Base-by-base conservation (phyloP, 2,329 filamentous ascomycete species). In the Scleromitrula shiraiana region DNA sequence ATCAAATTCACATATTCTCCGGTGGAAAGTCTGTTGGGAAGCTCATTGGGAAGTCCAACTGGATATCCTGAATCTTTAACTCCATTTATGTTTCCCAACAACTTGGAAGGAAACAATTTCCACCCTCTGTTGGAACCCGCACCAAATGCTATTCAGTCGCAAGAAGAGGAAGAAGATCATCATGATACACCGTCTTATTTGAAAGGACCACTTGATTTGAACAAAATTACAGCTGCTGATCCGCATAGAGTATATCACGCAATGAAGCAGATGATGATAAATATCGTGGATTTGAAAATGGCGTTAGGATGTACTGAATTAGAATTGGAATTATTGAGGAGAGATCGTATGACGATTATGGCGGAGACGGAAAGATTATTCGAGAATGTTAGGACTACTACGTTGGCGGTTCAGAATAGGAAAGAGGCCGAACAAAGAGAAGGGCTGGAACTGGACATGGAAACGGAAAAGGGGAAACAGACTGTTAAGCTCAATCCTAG, bases 151-250 rank as follows among this genome's bases (percentile, higher is more conserved):
- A 29, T 29, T 7, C 7, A 29, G 7, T 29, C 7, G 26, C 7
- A 29, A 29, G 26, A 7, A 6, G 33, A 20, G 5, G 37, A 41
- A 20, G 37, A 29, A 35, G 38, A 47, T 15, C 37, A 30, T 3
- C 44, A 47, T 26, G 37, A 47, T 17, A 47, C 44, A 12, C 44
- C 44, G 9, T 47, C 44, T 41, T 47, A 41, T 20, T 32, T 47
- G 9, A 26, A n/a, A 41, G 44, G 44, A 29, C 37, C 20, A 4
- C 19, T 47, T 5, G 20, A 27, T n/a, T 29, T 47, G 12, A 7
- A n/a, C 3, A 19, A 47, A 15, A 27, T 47, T 9, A 30, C 41
- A 3, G 27, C 15, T 6, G 32, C 30, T 7, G 44, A 47, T 41
- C 37, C 44, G 10, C 29, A 47, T 41, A 41, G 44, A 27, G 38